Evolutionary conservation across 2,329 filamentous ascomycete genomes (phyloP), one percentile per base, ranked within the genome.

Genomic region (Trichoderma afroharzianum): DNA sequence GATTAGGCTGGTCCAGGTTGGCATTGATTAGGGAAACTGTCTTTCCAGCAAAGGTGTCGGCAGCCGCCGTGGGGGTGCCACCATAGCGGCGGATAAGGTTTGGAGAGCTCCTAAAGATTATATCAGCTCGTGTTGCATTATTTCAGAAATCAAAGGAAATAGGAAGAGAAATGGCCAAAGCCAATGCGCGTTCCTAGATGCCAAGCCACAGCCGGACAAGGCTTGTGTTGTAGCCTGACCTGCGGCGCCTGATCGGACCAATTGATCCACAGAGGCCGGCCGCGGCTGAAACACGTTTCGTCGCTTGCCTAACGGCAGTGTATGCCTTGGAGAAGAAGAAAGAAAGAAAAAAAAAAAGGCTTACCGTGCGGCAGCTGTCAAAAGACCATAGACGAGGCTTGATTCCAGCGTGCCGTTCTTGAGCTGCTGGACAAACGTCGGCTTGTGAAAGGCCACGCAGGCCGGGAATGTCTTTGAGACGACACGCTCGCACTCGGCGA

Each of bases 361-460:
- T 80, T 86, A 89, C 87, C 88, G 82, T 73, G 88, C 86, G 72
- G 86, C 88, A 62, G 84, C 87, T 62, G 87, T 87, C 75, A 90
- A 81, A 39, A 90, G 84, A 15, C 87, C 88, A 73, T 88, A 88
- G 70, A 88, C 83, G 74, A 90, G 86, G 62, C 86, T 86, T 33
- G 85, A 81, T 71, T 90, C 88, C 39, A 90, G 83, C 3, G 84
- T 83, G 26, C 82, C 84, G 75, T 83, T 87, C 81, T 89, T 89
- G 64, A 90, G 83, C 77, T 89, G 88, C 79, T 88, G 86, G 39
- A 90, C 78, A 79, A 89, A 89, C 3, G 87, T 87, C 8, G 88
- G 87, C 81, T 89, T 89, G 81, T 90, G 88, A 77, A 90, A 90
- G 76, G 87, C 88, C 55, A 90, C 87, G 77, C 87, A 89, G 73